Conservation (phyloP, 139 green algal genomes). For the Chlorella sp. region DNA sequence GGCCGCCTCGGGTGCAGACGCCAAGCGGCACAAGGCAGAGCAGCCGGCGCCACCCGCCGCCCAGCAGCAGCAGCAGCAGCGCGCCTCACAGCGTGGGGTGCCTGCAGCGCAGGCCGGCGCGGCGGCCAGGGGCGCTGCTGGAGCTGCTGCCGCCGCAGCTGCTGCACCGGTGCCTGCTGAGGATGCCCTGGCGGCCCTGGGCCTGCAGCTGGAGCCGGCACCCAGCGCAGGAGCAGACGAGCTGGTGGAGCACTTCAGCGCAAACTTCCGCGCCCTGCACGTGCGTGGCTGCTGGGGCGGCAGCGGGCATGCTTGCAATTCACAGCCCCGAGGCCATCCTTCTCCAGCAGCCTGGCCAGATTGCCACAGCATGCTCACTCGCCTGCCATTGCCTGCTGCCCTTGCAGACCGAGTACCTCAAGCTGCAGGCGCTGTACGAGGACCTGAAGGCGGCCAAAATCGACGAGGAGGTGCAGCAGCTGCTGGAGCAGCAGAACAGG, state of each 20-base stretch:
- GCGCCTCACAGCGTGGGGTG: too few relatives aligned
- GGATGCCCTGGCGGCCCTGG: neutral
- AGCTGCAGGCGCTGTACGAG: conserved; percentile 38
- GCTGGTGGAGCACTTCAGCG: conserved; percentile 17
- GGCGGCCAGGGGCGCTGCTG: neutral
- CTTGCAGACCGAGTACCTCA: conserved; percentile 21
- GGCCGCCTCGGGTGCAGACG: too few relatives aligned
- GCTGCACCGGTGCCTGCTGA: neutral
- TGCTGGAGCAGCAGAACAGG: conserved; percentile 46
- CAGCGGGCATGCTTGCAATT: too few relatives aligned
- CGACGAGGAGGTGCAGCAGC: conserved; percentile 37
- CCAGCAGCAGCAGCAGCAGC: too few relatives aligned
- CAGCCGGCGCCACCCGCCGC: too few relatives aligned
- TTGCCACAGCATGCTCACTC: too few relatives aligned
- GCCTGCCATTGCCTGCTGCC: neutral
- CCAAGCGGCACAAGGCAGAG: too few relatives aligned
- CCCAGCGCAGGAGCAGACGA: neutral
- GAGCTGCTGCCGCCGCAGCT: neutral
- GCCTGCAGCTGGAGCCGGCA: neutral
- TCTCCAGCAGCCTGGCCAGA: neutral
- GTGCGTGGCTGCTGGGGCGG: neutral
- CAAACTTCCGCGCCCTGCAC: conserved; percentile 28
- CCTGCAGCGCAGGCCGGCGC: too few relatives aligned
- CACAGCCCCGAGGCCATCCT: too few relatives aligned
- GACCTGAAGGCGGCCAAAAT: conserved; percentile 46